Evolutionary conservation across 176 grass and related monocot species (phyloP), one percentile per base, ranked within the genome.

Genomic region (Tillandsia leiboldiana): DNA sequence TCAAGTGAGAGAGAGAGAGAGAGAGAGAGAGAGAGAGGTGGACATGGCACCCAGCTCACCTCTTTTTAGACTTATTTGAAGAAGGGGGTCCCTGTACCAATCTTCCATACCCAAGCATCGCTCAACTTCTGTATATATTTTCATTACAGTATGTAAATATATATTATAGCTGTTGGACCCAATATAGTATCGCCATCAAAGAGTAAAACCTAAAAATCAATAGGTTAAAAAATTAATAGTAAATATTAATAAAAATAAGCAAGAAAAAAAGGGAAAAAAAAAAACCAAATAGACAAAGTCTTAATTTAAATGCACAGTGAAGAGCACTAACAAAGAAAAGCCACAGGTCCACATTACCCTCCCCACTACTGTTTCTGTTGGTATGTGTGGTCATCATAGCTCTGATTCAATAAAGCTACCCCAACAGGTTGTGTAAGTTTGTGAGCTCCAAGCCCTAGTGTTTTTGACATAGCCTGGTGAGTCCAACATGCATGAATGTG

Each of bases 11-110:
- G 33, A 33, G 29, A 33, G 29, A 33, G 29, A 33, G 64, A 66
- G 2, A 73, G 18, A 28, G 33, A 42, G 33, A 42, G 33, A 42
- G 33, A 42, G 4, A 42, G 50, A 70, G 23, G 56, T 64, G 23
- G 57, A 79, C 76, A 72, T 65, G 76, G 65, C 7, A 51, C 51
- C 71, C 68, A 72, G 50, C 48, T 79, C 67, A 33, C 9, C 56
- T 52, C 68, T 71, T 56, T 61, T 52, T 26, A 70, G 17, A 26
- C 18, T 17, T 23, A 52, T 51, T 50, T 51, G 49, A 14, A 51
- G 48, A 12, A 26, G 48, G 11, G 29, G 49, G 49, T 51, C 67
- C 67, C 17, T 24, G 8, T 17, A 12, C 49, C 67, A 26, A 26
- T 51, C 47, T 51, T 72, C 13, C 70, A 49, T 59, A 14, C 2